Evolutionary conservation across 2,329 filamentous ascomycete species (phyloP).

Genomic region (Penicillium sp.): DNA sequence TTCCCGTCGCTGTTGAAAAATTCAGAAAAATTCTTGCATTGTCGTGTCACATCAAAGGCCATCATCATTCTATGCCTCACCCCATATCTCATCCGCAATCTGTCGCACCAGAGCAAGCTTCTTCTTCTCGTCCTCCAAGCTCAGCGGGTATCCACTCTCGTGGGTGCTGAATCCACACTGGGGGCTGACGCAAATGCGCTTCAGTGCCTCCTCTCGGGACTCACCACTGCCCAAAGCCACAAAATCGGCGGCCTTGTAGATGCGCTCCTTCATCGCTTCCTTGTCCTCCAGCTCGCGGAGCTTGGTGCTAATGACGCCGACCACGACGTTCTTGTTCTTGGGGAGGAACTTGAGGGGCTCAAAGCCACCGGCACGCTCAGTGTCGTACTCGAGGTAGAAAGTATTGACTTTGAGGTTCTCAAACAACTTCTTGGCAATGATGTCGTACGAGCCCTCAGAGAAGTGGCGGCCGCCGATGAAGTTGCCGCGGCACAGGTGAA

Average conservation of each 20-base stretch:
- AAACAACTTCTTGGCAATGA: slow-evolving; percentile 64
- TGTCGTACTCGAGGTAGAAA: slow-evolving; percentile 68
- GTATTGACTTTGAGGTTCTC: slow-evolving; percentile 59
- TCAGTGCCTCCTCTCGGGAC: slow-evolving; percentile 62
- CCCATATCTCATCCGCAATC: slow-evolving; percentile 69
- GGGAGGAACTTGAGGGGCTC: slow-evolving; percentile 60
- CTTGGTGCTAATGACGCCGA: slow-evolving; percentile 62
- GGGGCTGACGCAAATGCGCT: slow-evolving; percentile 63
- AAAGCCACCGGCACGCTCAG: slow-evolving; percentile 60
- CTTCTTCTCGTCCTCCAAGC: slow-evolving; percentile 64
- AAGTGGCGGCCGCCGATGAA: slow-evolving; percentile 64
- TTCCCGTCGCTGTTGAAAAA: slow-evolving; percentile 17
- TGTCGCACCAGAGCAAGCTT: slow-evolving; percentile 67
- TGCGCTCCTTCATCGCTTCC: slow-evolving; percentile 57
- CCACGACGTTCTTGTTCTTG: slow-evolving; percentile 58
- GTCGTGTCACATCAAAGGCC: not conserved
- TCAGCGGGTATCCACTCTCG: slow-evolving; percentile 65
- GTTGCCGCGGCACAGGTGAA: slow-evolving; percentile 67
- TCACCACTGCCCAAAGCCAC: slow-evolving; percentile 64
- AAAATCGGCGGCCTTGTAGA: slow-evolving; percentile 60
- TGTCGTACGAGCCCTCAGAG: slow-evolving; percentile 62
- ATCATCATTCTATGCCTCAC: slow-evolving; percentile 11
- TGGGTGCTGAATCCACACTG: slow-evolving; percentile 74
- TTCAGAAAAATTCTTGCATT: slow-evolving; percentile 5
- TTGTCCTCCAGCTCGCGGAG: slow-evolving; percentile 59